These are phyloP conservation scores for Pseudoscleropodium purum DNA, from an alignment of 225 moss, liverwort and hornwort species.

Conservation along the genomic window DNA sequence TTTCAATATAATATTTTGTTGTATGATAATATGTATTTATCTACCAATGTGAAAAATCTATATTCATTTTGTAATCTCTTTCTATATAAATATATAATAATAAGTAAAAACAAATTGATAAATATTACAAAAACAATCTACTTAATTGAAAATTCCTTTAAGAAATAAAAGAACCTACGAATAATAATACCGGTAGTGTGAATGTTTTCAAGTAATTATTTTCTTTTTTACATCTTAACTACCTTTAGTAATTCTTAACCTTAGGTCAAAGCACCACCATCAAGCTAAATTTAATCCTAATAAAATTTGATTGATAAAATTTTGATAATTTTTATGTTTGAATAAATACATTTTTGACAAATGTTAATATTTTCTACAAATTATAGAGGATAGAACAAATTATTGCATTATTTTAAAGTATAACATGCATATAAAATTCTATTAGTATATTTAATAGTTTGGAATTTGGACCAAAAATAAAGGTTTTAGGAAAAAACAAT, in stretches of 20 bases:
- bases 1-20: no score
- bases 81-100: no score
- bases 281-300: not conserved
- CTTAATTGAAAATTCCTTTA: not conserved
- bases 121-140: not conserved
- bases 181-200: not conserved
- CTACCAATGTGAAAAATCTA: not conserved
- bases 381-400: not conserved
- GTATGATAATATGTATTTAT: no score
- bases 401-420: not conserved
- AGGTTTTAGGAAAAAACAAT: not conserved
- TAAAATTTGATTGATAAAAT: not conserved
- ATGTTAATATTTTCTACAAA: not conserved
- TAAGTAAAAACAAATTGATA: no score
- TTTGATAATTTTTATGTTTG: not conserved
- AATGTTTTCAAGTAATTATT: not conserved
- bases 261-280: not conserved
- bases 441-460: not conserved
- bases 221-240: not conserved
- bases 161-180: not conserved
- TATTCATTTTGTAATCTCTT: not conserved
- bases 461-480: not conserved
- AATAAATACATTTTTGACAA: not conserved
- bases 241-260: not conserved
- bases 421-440: no score